phyloP scores from a whole-genome alignment of 1,139 yeast genomes.

The Suhomyces bribrorum region DNA sequence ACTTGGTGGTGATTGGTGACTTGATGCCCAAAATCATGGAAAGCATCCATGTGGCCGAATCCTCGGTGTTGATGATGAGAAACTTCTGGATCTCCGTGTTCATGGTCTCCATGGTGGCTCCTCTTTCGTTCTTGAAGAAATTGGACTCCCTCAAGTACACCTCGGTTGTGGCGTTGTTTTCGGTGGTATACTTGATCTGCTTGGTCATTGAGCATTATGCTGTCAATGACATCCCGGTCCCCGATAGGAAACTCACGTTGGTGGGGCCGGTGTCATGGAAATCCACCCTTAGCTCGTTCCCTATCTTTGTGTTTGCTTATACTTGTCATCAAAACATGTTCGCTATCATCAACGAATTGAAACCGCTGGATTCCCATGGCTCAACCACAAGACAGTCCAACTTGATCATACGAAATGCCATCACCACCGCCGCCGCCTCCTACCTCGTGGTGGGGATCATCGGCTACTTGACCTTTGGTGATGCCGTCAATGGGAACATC shows the following conservation, averaged over 20 bases:
- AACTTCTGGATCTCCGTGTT: slow-evolving; percentile 73
- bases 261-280: slow-evolving; percentile 42
- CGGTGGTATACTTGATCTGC: slow-evolving; percentile 77
- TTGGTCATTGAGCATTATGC: slow-evolving; percentile 69
- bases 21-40: slow-evolving; percentile 76
- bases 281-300: slow-evolving; percentile 56
- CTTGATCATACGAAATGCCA: slow-evolving; percentile 55
- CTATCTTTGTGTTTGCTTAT: slow-evolving; percentile 91
- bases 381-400: slow-evolving; percentile 55
- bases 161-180: slow-evolving; percentile 76
- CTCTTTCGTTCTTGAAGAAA: slow-evolving; percentile 70
- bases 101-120: slow-evolving; percentile 59
- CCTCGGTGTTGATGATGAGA: slow-evolving; percentile 41
- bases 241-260: slow-evolving; percentile 26
- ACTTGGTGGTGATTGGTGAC: slow-evolving; percentile 87
- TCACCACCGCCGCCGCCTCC: slow-evolving; percentile 61
- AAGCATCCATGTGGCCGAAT: slow-evolving; percentile 32
- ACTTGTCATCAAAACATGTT: slow-evolving; percentile 96
- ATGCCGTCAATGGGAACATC: slow-evolving; percentile 65
- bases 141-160: slow-evolving; percentile 87
- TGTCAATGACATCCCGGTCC: slow-evolving; percentile 32
- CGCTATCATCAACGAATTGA: slow-evolving; percentile 78
- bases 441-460: slow-evolving; percentile 73
- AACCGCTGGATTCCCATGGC: slow-evolving; percentile 33
- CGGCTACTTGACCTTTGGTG: slow-evolving; percentile 89